Base-by-base conservation (phyloP, 2,329 filamentous ascomycete genomes). In the Cladosporium sp. region DNA sequence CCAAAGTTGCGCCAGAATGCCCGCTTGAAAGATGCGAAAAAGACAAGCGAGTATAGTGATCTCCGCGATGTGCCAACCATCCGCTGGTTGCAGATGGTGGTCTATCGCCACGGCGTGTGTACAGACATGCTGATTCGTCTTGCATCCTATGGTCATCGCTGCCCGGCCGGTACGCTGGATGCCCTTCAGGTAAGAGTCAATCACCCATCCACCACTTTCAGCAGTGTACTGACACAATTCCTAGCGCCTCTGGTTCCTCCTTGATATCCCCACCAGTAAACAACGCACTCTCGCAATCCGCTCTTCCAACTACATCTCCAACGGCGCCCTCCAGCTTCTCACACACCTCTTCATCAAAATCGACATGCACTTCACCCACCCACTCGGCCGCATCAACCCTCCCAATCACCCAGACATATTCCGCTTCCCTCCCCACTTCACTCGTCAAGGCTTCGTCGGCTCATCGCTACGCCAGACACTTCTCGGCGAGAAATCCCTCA, bases 281-380 rank as follows among this genome's bases (percentile, higher is more conserved):
- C 75, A 81, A 14, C 84, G 90, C 1, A 72, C 79, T 5, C 75
- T 75, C 1, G 74, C 87, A 5, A 70, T 90, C 5, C 76, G 76
- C 30, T 84, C 84, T 69, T 55, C 56, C 9, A 64, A 67, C 0
- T 76, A 86, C 50, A 88, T 88, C 80, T 75, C 79, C 9, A 76
- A 87, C 59, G 60, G 70, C 3, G 84, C 90, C 67, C 71, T 94
- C 9, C 82, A 84, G 67, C 78, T 83, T 52, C 78, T 83, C 2
- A 82, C 85, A 45, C 72, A 87, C 60, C 86, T 93, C 75, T 76
- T 90, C 63, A 68, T 89, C 62, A 92, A 93, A 74, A 80, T 94
- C 15, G 80, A 84, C 67, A 84, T 92, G 82, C 78, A 80, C 56
- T 85, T 90, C 72, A 84, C 82, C 59, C 81, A 89, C 63, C 87